Percentiles rank a stretch among this genome's conserved stretches.
Conservation (phyloP, 345 rosid species). For the Aquilaria malaccensis region DNA sequence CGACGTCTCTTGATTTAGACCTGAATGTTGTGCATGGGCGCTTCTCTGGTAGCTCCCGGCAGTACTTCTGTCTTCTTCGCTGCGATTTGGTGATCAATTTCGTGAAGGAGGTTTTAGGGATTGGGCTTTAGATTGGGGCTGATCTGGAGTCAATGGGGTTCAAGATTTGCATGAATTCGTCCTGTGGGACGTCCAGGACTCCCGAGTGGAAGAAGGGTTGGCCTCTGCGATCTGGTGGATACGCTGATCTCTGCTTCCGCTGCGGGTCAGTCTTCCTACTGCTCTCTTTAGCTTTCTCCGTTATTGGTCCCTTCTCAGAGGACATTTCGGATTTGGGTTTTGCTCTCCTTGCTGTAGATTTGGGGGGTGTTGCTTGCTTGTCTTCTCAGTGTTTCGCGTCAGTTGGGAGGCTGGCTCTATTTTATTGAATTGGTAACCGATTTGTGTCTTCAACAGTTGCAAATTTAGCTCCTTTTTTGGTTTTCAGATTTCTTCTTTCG, state of each 20-base stretch:
- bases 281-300: slow-evolving; percentile 4
- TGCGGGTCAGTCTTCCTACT: slow-evolving; percentile 62
- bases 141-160: slow-evolving; percentile 39
- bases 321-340: slow-evolving; percentile 19
- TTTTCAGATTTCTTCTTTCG: too few species aligned
- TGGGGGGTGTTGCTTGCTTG: background rate
- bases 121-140: slow-evolving; percentile 15
- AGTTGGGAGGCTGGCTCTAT: background rate
- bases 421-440: background rate
- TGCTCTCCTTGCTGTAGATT: background rate
- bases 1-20: background rate
- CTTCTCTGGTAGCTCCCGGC: too few species aligned
- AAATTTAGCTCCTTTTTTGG: too few species aligned
- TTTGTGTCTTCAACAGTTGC: background rate
- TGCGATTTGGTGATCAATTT: slow-evolving; percentile 7
- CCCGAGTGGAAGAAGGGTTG: slow-evolving; percentile 81
- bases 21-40: slow-evolving; percentile 11
- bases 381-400: background rate
- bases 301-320: slow-evolving; percentile 5
- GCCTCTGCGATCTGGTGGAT: slow-evolving; percentile 79
- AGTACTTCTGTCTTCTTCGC: background rate
- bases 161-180: slow-evolving; percentile 77
- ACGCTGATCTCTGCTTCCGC: slow-evolving; percentile 64
- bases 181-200: slow-evolving; percentile 40
- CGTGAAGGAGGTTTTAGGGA: slow-evolving; percentile 19